Evolutionary conservation across 2,329 filamentous ascomycete genomes (phyloP).

Genomic region (Claviceps maximensis): DNA sequence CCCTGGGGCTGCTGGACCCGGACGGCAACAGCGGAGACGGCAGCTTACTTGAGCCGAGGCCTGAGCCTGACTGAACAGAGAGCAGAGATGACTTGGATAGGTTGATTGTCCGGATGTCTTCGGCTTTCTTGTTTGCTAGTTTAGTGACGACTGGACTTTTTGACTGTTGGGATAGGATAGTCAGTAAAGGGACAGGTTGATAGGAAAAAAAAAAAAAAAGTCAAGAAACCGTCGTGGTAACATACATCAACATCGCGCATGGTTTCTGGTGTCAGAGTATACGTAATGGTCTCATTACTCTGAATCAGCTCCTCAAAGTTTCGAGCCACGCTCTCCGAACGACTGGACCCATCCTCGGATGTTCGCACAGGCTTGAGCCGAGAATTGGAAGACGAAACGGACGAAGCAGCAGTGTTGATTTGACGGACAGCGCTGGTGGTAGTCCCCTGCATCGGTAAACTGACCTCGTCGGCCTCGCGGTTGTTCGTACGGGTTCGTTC

Average conservation of each 20-base stretch:
- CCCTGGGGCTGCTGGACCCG: slow-evolving; percentile 3
- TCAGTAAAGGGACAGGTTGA: neutral
- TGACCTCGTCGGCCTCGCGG: slow-evolving; percentile 23
- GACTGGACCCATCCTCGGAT: slow-evolving; percentile 43
- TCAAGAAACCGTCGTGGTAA: slow-evolving; percentile 6
- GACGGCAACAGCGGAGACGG: slow-evolving; percentile 8
- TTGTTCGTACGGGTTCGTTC: slow-evolving; percentile 19
- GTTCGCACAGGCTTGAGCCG: slow-evolving; percentile 41
- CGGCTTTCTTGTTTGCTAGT: slow-evolving; percentile 29
- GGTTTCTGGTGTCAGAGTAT: slow-evolving; percentile 65
- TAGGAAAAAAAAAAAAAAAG: neutral
- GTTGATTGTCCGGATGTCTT: slow-evolving; percentile 28
- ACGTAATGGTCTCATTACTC: slow-evolving; percentile 71
- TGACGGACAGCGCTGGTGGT: slow-evolving; percentile 18
- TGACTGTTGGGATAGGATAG: slow-evolving; percentile 18
- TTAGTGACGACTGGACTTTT: slow-evolving; percentile 27
- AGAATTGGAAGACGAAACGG: slow-evolving; percentile 33
- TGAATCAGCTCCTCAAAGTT: slow-evolving; percentile 71
- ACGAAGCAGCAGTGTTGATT: slow-evolving; percentile 37
- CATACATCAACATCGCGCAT: slow-evolving; percentile 65
- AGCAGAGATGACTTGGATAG: slow-evolving; percentile 38
- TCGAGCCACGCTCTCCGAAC: slow-evolving; percentile 45
- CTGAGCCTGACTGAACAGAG: slow-evolving; percentile 21
- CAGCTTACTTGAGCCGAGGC: slow-evolving; percentile 18
- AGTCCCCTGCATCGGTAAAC: slow-evolving; percentile 11